Evolutionary conservation across 768 basidiomycete genomes (phyloP), one percentile per base, ranked within the genome.

Genomic region (Lentinula lateritia): DNA sequence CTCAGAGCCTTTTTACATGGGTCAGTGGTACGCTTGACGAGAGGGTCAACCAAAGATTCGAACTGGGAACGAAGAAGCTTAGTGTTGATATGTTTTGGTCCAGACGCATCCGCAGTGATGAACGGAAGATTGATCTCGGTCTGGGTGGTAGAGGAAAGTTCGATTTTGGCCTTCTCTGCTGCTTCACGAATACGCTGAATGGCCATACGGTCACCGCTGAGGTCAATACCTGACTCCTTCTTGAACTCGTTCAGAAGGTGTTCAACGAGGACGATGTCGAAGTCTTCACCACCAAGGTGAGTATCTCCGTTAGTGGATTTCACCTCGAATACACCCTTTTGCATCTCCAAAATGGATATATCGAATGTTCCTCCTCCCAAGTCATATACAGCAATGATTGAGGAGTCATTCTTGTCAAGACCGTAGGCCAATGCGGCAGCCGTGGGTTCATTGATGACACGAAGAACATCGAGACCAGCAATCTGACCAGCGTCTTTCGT

Each of bases 291-390:
- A 66, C 93, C 97, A 61, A 99, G 86, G 73, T 99, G 97, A 15
- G 97, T 98, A 75, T 99, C 96, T 72, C 97, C 97, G 71, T 98
- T 98, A 60, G 97, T 99, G 0, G 97, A 98, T 81, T 98, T 99
- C 72, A 99, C 97, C 76, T 98, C 97, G 75, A 98, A 99, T 9
- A 99, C 95, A 68, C 96, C 97, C 76, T 97, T 95, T 76, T 98
- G 94, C 94, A 98, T 98, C 78, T 98, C 95, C 60, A 99, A 82
- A 67, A 99, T 95, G 34, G 97, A 99, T 70, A 99, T 94, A 93
- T 98, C 96, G 75, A 98, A 98, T 23, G 96, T 98, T 61, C 96
- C 96, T 68, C 96, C 96, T 67, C 96, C 96, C 36, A 98, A 83
- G 81, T 99, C 97, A 73, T 98, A 99, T 62, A 99, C 97, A 46